Evolutionary conservation across 1,139 yeast genomes (phyloP), one percentile per base, ranked within the genome.

Genomic region (Pichia sp.): DNA sequence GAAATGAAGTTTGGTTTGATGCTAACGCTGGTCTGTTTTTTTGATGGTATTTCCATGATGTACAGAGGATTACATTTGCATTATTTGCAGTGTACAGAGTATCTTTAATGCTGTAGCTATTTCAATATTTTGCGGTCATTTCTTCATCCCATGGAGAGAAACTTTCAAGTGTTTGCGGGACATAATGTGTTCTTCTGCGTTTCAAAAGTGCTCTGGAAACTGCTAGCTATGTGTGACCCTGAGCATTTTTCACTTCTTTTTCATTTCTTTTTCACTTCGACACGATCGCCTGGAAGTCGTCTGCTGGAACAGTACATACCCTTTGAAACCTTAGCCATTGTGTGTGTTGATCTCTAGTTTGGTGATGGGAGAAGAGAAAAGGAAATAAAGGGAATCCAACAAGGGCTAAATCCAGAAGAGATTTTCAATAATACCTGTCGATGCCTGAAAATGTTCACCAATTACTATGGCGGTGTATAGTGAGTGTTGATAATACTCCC

Each of bases 321-420:
- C 77, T 79, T 80, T 74, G 83, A 79, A 75, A 79, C 75, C 79
- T 80, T 80, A 79, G 81, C 84, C 84, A 80, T 80, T 75, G 59
- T 56, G 57, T 56, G 57, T 57, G 56, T 54, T 56, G 58, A 54
- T 51, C 54, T 51, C 49, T 54, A 54, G 54, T 46, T 52, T 50
- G 56, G 47, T 52, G 57, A 54, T 54, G 45, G 45, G 40, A 42
- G 34, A 51, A 46, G 51, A 19, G 47, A 10, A 36, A 38, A 19
- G 15, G 13, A 32, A 46, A 46, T 42, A 19, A 42, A n/a, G n/a
- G 45, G 30, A 19, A 26, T 42, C 40, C 40, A 36, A 36, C 15
- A 13, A 4, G n/a, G 40, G 40, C 40, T 5, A 13, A 36, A 13
- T 36, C n/a, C 13, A 5, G 6, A 13, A 10, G 15, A 36, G 13